Base-by-base conservation (phyloP, 371 early-diverging fungal species). In the Amoeboaphelidium protococcarum region DNA sequence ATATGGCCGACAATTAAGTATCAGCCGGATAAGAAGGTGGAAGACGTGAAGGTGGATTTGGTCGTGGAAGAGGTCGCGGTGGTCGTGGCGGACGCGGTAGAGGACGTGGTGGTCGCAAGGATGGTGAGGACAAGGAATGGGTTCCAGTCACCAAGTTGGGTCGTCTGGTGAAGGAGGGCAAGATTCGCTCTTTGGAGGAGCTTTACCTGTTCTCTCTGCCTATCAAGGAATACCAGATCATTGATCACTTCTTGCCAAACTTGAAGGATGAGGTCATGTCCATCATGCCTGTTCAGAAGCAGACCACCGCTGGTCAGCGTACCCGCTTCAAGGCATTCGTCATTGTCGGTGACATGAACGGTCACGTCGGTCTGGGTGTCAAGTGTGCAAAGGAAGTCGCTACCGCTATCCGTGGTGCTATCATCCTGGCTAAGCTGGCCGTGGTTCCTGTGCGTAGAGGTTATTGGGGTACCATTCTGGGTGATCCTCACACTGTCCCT, bases 281-380 rank as follows among this genome's bases (percentile, higher is more conserved):
- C 76, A 89, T 95, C 64, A 95, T 90, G 75, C 92, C 95, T 55
- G 96, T 99, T 60, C 98, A 99, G 74, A 99, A 99, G 80, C 99
- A 98, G 72, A 97, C 96, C 59, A 84, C 87, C 65, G 98, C 98
- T 55, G 98, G 98, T 74, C 98, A 98, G 74, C 86, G 95, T 61
- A 97, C 98, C 58, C 84, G 92, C 58, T 97, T 98, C 80, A 98
- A 97, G 82, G 99, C 91, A 57, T 91, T 92, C 61, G 95, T 95
- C 50, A 82, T 87, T 72, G 83, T 97, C 62, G 99, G 99, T 68
- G 95, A 97, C 75, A 71, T 68, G 48, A 72, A 89, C 61, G 94
- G 96, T 53, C 94, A 95, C 72, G 88, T 97, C 61, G 97, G 98
- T 68, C 76, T 96, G 52, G 98, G 97, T 67, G 88, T 91, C 66